Base-by-base conservation (phyloP, 345 rosid genomes). In the Nephelium lappaceum region DNA sequence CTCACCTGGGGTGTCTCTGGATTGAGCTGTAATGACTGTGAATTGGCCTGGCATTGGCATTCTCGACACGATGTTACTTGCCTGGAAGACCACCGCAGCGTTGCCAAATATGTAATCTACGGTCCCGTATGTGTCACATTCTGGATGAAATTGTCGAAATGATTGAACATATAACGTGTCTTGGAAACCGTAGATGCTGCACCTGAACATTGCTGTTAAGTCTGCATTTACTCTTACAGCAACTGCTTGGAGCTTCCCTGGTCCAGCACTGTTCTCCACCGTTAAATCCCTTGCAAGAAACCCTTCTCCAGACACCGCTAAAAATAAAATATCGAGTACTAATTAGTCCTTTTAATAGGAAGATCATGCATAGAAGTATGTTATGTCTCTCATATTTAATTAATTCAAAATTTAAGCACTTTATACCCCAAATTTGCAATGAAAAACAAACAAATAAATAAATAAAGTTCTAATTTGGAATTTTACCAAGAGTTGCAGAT, bases 401-500 rank as follows among this genome's bases (percentile, higher is more conserved):
- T n/a, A n/a, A n/a, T n/a, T n/a, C n/a, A n/a, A n/a, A n/a, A n/a
- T n/a, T n/a, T n/a, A n/a, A n/a, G n/a, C n/a, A n/a, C n/a, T n/a
- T n/a, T n/a, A n/a, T n/a, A n/a, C n/a, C n/a, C n/a, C n/a, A n/a
- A n/a, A n/a, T n/a, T n/a, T n/a, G n/a, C n/a, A n/a, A n/a, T n/a
- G n/a, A n/a, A n/a, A n/a, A n/a, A n/a, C n/a, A n/a, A n/a, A n/a
- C n/a, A n/a, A n/a, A n/a, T n/a, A n/a, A n/a, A n/a, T n/a, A n/a
- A n/a, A n/a, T n/a, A n/a, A n/a, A n/a, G n/a, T n/a, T n/a, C n/a
- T n/a, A n/a, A n/a, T 16, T 5, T 23, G 62, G 42, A 68, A 51
- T 5, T 68, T 69, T 83, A 95, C 98, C 98, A 41, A 95, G 84
- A 72, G 97, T 92, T 45, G 98, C 98, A 75, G 98, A 95, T 90